Evolutionary conservation across 1,284 basidiomycete genomes (phyloP), one percentile per base, ranked within the genome.

Genomic region (Blastosporella zonata): DNA sequence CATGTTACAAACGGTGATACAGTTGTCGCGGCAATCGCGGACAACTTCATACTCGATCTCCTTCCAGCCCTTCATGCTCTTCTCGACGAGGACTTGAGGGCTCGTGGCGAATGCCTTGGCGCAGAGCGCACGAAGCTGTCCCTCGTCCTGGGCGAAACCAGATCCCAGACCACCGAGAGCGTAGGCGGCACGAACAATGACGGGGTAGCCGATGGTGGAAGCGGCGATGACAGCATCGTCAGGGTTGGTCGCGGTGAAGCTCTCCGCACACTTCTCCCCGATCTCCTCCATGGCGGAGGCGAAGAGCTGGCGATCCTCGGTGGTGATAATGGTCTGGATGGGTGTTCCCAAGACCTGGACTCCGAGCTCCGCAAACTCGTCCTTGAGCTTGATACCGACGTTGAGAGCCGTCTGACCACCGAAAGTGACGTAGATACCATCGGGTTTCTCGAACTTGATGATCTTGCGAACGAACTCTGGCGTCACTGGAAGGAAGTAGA

Each of bases 1-100:
- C 96, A 99, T 98, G 75, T 99, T 99, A 72, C 97, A 99, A 55
- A 98, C 95, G 1, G 94, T 97, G 71, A 98, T 98, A 66, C 95
- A 97, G 69, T 97, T 97, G 69, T 98, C 90, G 58, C 91, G 79
- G 72, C 93, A 97, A 71, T 99, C 96, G 52, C 96, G 81, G n/a
- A 98, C 96, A 44, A 99, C 96, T 68, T 99, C 96, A 63, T 99
- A 99, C 73, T 99, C 96, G 59, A 98, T 93, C 75, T 99, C 96
- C 73, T 99, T 98, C 94, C 94, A 98, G 10, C 96, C 96, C 73
- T 98, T 97, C 95, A 99, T 98, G 65, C 91, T 94, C 78, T 87
- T 96, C 77, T 99, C 96, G 20, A 99, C 93, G 21, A 99, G 77
- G 1, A 99, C 95, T 72, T 99, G 96, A 42, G 96, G 94, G 59